Conservation (phyloP, 257 asterid species). For the Nicotiana tabacum region DNA sequence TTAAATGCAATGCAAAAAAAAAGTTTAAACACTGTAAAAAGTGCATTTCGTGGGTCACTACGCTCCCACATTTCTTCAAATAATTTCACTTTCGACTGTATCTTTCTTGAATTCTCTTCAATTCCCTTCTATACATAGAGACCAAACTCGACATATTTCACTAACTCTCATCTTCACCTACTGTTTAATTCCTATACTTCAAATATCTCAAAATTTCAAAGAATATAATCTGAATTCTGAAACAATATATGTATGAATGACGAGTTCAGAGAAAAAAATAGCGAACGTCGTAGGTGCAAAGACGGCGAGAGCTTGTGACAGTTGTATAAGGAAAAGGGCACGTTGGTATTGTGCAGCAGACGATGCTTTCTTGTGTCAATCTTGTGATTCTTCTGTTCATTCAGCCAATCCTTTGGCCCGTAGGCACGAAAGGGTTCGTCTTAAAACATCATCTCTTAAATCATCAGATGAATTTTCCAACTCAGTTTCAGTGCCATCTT, state of each 20-base stretch:
- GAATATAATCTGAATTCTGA: conserved; percentile 12
- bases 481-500: conserved; percentile 24
- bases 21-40: conserved; percentile 20
- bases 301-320: conserved; percentile 73
- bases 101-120: not conserved
- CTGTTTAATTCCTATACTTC: not conserved
- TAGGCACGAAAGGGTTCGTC: conserved; percentile 73
- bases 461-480: conserved; percentile 2
- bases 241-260: conserved; percentile 12
- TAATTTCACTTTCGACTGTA: conserved; percentile 30
- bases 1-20: not conserved
- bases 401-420: conserved; percentile 74
- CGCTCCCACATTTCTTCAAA: not conserved
- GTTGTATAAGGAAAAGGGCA: conserved; percentile 58
- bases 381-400: conserved; percentile 67
- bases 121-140: conserved; percentile 5
- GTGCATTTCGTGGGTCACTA: conserved; percentile 50
- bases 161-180: not conserved
- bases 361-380: conserved; percentile 78
- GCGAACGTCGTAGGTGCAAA: conserved; percentile 60
- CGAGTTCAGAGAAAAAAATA: conserved; percentile 29
- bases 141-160: not conserved
- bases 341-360: conserved; percentile 79
- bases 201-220: not conserved
- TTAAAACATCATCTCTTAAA: conserved; percentile 35